Evolutionary conservation across 2,329 filamentous ascomycete genomes (phyloP), one percentile per base, ranked within the genome.

Genomic region (Ophiosphaerella korrae): DNA sequence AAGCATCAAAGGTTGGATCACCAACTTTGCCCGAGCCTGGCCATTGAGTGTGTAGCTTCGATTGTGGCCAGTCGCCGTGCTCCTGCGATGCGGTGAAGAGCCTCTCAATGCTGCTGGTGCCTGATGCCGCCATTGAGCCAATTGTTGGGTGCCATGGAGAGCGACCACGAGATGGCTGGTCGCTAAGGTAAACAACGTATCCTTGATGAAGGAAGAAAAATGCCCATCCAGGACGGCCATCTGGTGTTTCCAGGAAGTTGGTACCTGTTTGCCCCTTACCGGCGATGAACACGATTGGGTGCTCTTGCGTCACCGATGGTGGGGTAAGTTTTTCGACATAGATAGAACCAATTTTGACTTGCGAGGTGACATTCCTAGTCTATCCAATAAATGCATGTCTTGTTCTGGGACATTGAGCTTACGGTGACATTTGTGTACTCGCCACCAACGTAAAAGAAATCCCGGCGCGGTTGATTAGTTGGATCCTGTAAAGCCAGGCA

Each of bases 1-100:
- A 82, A 1, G 67, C 70, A 51, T 80, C 76, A 57, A 85, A 85
- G 14, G 71, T 63, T 0, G 73, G 58, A 53, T 84, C 81, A 2
- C 78, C 78, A 58, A 57, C 50, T 8, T 48, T 43, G 2, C 72
- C 74, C 8, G 61, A 64, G 7, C 72, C 72, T 0, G 72, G 71
- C 75, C 74, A 79, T 63, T 80, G 75, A 2, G 74, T 78, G 60
- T 79, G 77, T 3, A 75, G 55, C 7, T 64, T 58, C 11, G 77
- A 64, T 59, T 79, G 74, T 0, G 77, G 77, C 72, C 75, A 78
- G 16, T 70, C 60, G 11, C 66, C 56, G 55, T 73, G 76, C 3
- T 55, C 52, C 35, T 72, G 48, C 2, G 71, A 63, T 3, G 73
- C 73, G 0, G 71, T 76, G 54, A 74, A 75, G 16, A 60, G 57